Percentiles rank a stretch among this genome's conserved stretches.
Conservation (phyloP, 2,329 filamentous ascomycete species). For the Fusarium incarnatum region DNA sequence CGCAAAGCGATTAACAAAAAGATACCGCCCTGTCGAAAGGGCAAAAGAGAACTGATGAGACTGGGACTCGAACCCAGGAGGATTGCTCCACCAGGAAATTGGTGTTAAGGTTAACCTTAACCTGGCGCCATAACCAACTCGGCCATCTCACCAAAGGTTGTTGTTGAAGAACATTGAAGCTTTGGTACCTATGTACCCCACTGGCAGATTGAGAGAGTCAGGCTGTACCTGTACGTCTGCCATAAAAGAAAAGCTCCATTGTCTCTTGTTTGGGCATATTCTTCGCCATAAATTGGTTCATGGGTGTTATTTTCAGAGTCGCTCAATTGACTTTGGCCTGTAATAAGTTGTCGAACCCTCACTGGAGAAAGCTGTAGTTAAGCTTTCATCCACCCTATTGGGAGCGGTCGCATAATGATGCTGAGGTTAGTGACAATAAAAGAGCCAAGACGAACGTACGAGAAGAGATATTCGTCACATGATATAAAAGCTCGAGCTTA, state of each 20-base stretch:
- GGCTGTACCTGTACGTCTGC: background rate
- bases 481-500: background rate
- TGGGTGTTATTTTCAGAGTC: background rate
- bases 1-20: background rate
- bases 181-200: rapidly evolving
- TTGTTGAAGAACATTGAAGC: rapidly evolving
- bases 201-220: rapidly evolving
- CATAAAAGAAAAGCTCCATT: background rate
- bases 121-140: constrained; percentile 38
- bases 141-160: constrained; percentile 32
- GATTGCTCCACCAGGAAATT: constrained; percentile 38
- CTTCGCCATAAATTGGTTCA: background rate
- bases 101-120: constrained; percentile 36
- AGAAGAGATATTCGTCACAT: background rate
- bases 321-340: background rate
- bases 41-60: constrained; percentile 29
- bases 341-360: background rate
- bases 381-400: background rate
- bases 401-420: background rate
- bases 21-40: rapidly evolving
- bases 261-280: background rate
- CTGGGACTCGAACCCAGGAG: constrained; percentile 38
- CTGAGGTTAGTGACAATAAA: background rate
- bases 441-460: background rate
- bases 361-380: background rate